Conservation (phyloP, 2,329 filamentous ascomycete species). For the Diaporthe aspalathi region DNA sequence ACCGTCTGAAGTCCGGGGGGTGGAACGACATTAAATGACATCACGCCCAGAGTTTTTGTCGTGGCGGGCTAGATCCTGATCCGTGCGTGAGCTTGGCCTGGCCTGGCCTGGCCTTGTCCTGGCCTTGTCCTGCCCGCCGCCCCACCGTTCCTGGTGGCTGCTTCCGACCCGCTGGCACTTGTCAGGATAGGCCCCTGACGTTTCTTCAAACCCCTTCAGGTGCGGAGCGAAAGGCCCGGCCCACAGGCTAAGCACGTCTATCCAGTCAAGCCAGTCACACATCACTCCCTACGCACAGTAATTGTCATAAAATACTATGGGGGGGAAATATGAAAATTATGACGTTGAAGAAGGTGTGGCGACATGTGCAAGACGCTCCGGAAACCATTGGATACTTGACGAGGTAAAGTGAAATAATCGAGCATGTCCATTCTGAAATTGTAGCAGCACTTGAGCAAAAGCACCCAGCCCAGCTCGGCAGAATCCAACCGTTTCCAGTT, state of each 20-base stretch:
- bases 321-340: too few relatives aligned
- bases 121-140: background rate
- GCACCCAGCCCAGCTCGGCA: too few relatives aligned
- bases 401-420: too few relatives aligned
- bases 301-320: too few relatives aligned
- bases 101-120: background rate
- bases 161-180: conserved; percentile 22
- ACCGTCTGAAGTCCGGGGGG: background rate
- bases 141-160: conserved; percentile 29
- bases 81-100: background rate
- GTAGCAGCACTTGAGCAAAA: too few relatives aligned
- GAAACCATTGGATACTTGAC: too few relatives aligned
- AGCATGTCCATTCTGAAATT: too few relatives aligned
- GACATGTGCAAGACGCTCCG: too few relatives aligned
- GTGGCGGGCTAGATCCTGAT: conserved; percentile 1
- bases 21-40: conserved; percentile 11
- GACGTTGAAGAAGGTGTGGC: too few relatives aligned
- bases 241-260: background rate
- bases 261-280: too few relatives aligned
- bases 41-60: conserved; percentile 10
- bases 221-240: conserved; percentile 21
- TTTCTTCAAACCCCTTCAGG: background rate
- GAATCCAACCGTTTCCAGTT: too few relatives aligned
- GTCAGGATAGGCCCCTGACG: conserved; percentile 13
- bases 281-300: too few relatives aligned